phyloP scores from a whole-genome alignment of 169 alveolate species.

The Plasmodium fragile region DNA sequence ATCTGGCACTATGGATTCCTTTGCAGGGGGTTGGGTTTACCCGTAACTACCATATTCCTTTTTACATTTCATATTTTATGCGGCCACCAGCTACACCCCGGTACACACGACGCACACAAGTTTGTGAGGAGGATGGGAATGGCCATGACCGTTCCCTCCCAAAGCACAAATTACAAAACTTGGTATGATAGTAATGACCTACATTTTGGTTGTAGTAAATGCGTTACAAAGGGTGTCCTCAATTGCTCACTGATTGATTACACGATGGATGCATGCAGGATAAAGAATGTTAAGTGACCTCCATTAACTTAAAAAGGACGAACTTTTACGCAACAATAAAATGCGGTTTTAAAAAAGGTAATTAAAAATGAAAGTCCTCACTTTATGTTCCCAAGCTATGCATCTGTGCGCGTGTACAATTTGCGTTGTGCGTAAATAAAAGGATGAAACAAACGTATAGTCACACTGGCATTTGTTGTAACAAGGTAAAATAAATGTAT shows the following conservation, averaged over 20 bases:
- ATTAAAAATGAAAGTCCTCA: not conserved
- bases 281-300: not conserved
- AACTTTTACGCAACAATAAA: not conserved
- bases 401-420: not conserved
- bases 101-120: not conserved
- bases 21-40: not conserved
- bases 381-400: not conserved
- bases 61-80: too few species aligned
- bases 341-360: not conserved
- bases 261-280: not conserved
- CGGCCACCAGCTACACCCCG: not conserved
- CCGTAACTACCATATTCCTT: not conserved
- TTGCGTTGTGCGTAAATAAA: not conserved
- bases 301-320: not conserved
- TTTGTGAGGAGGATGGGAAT: not conserved
- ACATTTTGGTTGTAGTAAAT: not conserved
- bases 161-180: not conserved
- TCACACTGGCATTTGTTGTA: not conserved
- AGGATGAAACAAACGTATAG: not conserved
- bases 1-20: not conserved
- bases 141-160: not conserved
- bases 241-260: not conserved
- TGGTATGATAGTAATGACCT: not conserved
- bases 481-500: not conserved
- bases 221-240: not conserved